A percentile compares a stretch with the other conserved stretches of the same genome.
Evolutionary conservation across 2,329 filamentous ascomycete species (phyloP).

Genomic region (Plenodomus tracheiphilus): DNA sequence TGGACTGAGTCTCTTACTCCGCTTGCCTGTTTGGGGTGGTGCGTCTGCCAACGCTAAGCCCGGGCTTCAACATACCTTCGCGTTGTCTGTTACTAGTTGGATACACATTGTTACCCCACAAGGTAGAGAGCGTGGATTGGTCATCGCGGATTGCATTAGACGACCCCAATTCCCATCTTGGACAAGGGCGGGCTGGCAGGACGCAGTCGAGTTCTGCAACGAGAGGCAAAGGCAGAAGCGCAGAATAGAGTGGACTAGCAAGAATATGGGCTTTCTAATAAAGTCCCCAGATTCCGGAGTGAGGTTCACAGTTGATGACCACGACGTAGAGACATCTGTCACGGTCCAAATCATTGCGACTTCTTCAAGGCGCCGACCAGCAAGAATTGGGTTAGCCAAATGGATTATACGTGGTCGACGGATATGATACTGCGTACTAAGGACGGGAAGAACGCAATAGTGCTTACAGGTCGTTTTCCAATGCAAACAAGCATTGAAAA

Average conservation of each 20-base stretch:
- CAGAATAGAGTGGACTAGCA: not conserved
- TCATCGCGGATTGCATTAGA: not conserved
- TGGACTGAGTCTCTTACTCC: constrained; percentile 1
- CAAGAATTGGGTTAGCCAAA: not conserved
- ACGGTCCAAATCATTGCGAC: constrained; percentile 1
- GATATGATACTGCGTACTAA: not conserved
- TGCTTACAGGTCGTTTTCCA: not conserved
- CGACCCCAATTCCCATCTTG: constrained; percentile 1
- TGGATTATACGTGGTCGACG: constrained; percentile 1
- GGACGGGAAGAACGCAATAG: not conserved
- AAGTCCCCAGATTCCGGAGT: not conserved
- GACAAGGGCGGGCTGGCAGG: constrained; percentile 5
- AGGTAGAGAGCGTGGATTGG: not conserved
- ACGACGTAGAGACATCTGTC: not conserved
- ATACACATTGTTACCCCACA: not conserved
- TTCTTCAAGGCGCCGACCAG: constrained; percentile 1
- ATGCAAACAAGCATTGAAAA: not conserved
- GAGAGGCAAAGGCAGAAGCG: not conserved
- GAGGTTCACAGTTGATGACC: not conserved
- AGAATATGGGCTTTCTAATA: not conserved
- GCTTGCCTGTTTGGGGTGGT: constrained; percentile 2
- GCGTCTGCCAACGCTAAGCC: constrained; percentile 2
- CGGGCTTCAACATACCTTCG: constrained; percentile 3
- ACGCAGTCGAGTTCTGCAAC: constrained; percentile 1
- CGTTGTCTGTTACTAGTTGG: constrained; percentile 1